These are phyloP conservation scores for Aureobasidium lini DNA, from an alignment of 2,329 filamentous ascomycete species.

Conservation along the genomic window DNA sequence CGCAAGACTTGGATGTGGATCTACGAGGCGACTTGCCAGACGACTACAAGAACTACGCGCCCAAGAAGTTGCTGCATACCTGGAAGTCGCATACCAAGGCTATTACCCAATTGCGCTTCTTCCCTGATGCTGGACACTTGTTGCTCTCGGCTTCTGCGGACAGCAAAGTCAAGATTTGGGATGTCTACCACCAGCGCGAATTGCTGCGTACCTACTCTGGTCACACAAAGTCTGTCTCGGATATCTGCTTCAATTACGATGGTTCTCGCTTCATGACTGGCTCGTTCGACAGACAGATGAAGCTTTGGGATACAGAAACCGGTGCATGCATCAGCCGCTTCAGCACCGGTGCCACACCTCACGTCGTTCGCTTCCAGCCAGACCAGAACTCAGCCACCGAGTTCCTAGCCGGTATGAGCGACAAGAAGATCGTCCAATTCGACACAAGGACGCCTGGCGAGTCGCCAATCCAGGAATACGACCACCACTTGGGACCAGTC, in stretches of 20 bases:
- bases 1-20: conserved; percentile 81
- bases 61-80: conserved; percentile 86
- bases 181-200: conserved; percentile 84
- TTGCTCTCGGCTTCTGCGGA: conserved; percentile 87
- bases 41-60: conserved; percentile 80
- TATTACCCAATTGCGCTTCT: conserved; percentile 83
- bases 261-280: conserved; percentile 84
- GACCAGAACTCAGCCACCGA: conserved; percentile 69
- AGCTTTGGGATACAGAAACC: conserved; percentile 96
- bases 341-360: conserved; percentile 88
- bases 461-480: conserved; percentile 83
- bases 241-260: conserved; percentile 75
- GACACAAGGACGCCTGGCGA: conserved; percentile 66
- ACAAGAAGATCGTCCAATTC: conserved; percentile 98
- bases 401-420: conserved; percentile 92
- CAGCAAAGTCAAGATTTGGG: conserved; percentile 85
- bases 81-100: conserved; percentile 76
- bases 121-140: conserved; percentile 80
- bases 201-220: conserved; percentile 86
- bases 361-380: conserved; percentile 91
- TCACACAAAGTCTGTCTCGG: conserved; percentile 82
- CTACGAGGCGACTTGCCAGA: conserved; percentile 67
- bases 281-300: conserved; percentile 92
- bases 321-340: conserved; percentile 82
- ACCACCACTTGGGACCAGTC: conserved; percentile 94